Evolutionary conservation across 2,329 filamentous ascomycete genomes (phyloP).

Genomic region (Simplicillium aogashimaense): DNA sequence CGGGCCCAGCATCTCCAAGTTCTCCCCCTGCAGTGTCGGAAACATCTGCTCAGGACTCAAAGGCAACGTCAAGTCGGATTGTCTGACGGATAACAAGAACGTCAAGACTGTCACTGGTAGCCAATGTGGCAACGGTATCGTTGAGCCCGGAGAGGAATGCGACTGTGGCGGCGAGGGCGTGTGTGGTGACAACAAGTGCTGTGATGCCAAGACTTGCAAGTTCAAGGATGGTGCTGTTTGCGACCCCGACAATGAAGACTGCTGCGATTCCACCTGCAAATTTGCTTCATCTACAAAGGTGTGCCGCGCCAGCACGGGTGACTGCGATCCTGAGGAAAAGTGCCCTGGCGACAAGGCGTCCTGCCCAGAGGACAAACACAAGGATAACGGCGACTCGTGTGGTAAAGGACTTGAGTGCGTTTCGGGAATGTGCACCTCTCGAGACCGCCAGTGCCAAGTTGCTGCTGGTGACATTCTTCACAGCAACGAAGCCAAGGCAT

Average conservation of each 20-base stretch:
- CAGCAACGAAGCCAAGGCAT: conserved; percentile 72
- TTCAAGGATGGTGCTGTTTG: conserved; percentile 70
- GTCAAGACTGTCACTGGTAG: conserved; percentile 73
- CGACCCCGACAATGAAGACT: conserved; percentile 73
- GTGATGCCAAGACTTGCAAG: conserved; percentile 76
- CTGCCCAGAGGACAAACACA: conserved; percentile 65
- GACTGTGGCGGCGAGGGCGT: conserved; percentile 74
- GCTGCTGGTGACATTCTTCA: conserved; percentile 67
- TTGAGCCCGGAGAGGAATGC: conserved; percentile 88
- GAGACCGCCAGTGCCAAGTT: conserved; percentile 79
- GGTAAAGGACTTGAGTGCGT: conserved; percentile 68
- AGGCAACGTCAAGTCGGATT: conserved; percentile 65
- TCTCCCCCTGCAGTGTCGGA: conserved; percentile 82
- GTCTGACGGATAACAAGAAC: conserved; percentile 77
- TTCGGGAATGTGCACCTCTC: conserved; percentile 87
- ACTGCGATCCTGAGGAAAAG: conserved; percentile 76
- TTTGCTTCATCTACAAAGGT: conserved; percentile 59
- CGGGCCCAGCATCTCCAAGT: conserved; percentile 58
- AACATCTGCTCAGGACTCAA: conserved; percentile 87
- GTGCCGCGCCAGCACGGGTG: conserved; percentile 69
- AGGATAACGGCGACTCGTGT: conserved; percentile 62
- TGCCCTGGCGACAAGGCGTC: conserved; percentile 63
- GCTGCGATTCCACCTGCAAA: conserved; percentile 59
- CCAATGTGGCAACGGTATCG: conserved; percentile 94
- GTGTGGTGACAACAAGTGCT: conserved; percentile 72